Evolutionary conservation across 1,284 basidiomycete genomes (phyloP), one percentile per base, ranked within the genome.

Genomic region (Ustilago shanxiensis): DNA sequence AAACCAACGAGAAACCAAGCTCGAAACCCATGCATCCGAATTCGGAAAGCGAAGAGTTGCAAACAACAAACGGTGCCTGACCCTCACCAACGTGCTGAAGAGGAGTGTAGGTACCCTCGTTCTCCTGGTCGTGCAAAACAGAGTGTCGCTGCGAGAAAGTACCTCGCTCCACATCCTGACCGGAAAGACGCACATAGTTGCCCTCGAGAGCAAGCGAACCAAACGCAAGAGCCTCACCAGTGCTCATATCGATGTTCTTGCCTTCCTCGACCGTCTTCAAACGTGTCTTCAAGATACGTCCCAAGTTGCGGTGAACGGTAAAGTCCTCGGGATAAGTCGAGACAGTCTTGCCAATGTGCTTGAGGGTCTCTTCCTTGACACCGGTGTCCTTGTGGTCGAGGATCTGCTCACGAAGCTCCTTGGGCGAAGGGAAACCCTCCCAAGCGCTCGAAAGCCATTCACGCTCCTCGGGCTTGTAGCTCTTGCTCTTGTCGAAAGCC

Each of bases 101-200:
- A 4, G 96, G 93, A 44, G 93, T 88, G 87, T 95, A 97, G 85
- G 94, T 93, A 80, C 90, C 88, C 88, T 99, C 96, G 83, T 91
- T 98, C 85, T 89, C 89, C 88, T 99, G 97, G 87, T 99, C 96
- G 88, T 98, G 95, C 60, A 99, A 89, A 76, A 99, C 92, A 51
- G 95, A 95, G 85, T 99, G 97, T 60, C 97, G 93, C 87, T 99
- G 97, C n/a, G 95, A 98, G 90, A 99, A 99, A 9, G 97, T 99
- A 63, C 97, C 97, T 87, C 97, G 93, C 88, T 99, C 97, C 61
- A 99, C 96, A 87, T 99, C 97, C 88, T 99, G 97, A 52, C 97
- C 97, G 1, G 95, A 98, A 2, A 99, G 89, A 82, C 97, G 93
- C 60, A 99, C 93, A 86, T 99, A 95, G 66, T 92, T 93, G 83